Evolutionary conservation across 1,139 yeast genomes (phyloP).

Genomic region (Taphrina confusa): DNA sequence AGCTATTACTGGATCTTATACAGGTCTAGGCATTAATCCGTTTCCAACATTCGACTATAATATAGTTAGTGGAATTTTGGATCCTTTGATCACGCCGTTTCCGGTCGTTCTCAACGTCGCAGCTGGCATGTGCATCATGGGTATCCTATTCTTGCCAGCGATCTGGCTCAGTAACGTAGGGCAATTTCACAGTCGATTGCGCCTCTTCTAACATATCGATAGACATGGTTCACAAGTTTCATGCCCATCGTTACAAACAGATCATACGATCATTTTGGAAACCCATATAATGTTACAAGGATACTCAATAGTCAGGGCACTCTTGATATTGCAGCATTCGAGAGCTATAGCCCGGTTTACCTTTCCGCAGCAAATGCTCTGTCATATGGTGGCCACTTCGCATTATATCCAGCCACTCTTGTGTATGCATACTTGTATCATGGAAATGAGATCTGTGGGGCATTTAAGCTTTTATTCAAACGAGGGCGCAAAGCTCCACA

Average conservation of each 20-base stretch:
- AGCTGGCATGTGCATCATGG: conserved; percentile 38
- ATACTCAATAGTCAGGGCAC: conserved; percentile 55
- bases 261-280: conserved; percentile 55
- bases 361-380: conserved; percentile 63
- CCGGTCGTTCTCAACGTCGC: conserved; percentile 19
- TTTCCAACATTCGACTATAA: conserved; percentile 57
- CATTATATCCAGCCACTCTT: conserved; percentile 58
- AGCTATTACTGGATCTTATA: conserved; percentile 54
- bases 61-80: conserved; percentile 44
- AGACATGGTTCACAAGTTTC: conserved; percentile 53
- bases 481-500: not conserved
- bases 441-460: conserved; percentile 55
- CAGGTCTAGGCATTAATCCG: conserved; percentile 62
- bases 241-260: conserved; percentile 44
- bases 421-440: conserved; percentile 60
- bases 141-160: conserved; percentile 56
- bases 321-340: conserved; percentile 56
- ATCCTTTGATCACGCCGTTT: conserved; percentile 58
- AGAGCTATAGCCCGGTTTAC: conserved; percentile 60
- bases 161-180: conserved; percentile 55
- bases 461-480: conserved; percentile 40
- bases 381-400: conserved; percentile 62
- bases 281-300: conserved; percentile 50
- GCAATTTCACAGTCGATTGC: conserved; percentile 44
- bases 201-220: conserved; percentile 44